Conservation (phyloP, 129 eudicot genomes). For the Artemisia tridentata region DNA sequence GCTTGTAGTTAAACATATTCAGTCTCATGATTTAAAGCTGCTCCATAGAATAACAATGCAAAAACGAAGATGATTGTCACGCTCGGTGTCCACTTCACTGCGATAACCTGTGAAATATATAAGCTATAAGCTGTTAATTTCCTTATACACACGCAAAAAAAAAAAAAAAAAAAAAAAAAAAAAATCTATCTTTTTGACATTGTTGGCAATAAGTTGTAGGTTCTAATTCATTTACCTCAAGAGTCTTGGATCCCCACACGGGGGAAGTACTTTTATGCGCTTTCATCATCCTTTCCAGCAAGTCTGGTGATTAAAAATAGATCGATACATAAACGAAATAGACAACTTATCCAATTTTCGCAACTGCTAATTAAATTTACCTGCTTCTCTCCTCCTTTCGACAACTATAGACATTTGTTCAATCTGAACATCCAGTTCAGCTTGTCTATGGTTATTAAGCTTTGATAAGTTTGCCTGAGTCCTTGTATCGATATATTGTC, state of each 20-base stretch:
- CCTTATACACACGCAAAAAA: too few relatives aligned
- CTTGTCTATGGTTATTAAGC: constrained; percentile 34
- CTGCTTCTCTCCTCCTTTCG: constrained; percentile 52
- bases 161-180: too few relatives aligned
- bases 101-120: constrained; percentile 8
- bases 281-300: constrained; percentile 38
- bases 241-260: constrained; percentile 52
- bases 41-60: constrained; percentile 28
- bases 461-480: constrained; percentile 59
- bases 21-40: constrained; percentile 3
- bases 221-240: constrained; percentile 39
- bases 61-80: too few relatives aligned
- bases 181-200: background rate
- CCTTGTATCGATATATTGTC: constrained; percentile 53
- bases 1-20: too few relatives aligned
- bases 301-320: constrained; percentile 26
- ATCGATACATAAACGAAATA: background rate
- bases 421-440: constrained; percentile 27
- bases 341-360: background rate
- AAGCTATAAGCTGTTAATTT: background rate
- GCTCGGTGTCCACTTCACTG: too few relatives aligned
- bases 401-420: constrained; percentile 42
- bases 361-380: constrained; percentile 18
- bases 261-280: constrained; percentile 43
- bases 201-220: too few relatives aligned